A percentile compares a stretch with the other conserved stretches of the same genome.
Evolutionary conservation across 1,284 basidiomycete species (phyloP).

Genomic region (Volvariella volvacea): DNA sequence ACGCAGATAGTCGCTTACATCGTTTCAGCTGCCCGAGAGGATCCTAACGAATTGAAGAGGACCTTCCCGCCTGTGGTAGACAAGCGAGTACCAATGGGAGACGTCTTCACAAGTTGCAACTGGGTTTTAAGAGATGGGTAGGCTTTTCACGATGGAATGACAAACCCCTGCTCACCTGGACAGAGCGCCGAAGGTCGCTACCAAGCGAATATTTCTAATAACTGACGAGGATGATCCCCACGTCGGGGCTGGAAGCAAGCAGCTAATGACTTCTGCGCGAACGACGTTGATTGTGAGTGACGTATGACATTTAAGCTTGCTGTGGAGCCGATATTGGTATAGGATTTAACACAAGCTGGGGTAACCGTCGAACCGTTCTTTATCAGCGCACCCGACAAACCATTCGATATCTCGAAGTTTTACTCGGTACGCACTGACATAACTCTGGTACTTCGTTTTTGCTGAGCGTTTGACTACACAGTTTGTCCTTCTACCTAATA

Average conservation of each 20-base stretch:
- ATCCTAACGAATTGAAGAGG: conserved; percentile 45
- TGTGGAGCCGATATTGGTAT: conserved; percentile 6
- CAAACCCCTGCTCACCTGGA: conserved; percentile 1
- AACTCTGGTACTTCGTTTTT: neutral
- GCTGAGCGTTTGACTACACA: conserved; percentile 17
- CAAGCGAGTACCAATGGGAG: conserved; percentile 64
- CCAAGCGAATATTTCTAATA: conserved; percentile 88
- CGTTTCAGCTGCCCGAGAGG: conserved; percentile 45
- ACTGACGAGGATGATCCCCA: conserved; percentile 82
- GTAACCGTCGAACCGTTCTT: conserved; percentile 90
- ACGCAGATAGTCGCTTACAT: conserved; percentile 4
- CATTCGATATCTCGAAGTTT: conserved; percentile 75
- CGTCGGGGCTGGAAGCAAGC: conserved; percentile 38
- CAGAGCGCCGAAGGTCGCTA: conserved; percentile 80
- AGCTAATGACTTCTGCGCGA: conserved; percentile 57
- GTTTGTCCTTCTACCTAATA: conserved; percentile 57
- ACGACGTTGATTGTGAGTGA: conserved; percentile 59
- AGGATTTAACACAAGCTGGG: conserved; percentile 82
- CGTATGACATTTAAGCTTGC: neutral
- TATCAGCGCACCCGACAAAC: conserved; percentile 65
- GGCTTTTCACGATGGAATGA: conserved; percentile 14
- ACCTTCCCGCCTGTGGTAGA: conserved; percentile 56
- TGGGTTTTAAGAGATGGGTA: conserved; percentile 85
- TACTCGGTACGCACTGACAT: conserved; percentile 65
- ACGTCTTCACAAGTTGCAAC: conserved; percentile 83